phyloP scores from a whole-genome alignment of 2,329 filamentous ascomycete species.

The Chaetomium olivaceum region DNA sequence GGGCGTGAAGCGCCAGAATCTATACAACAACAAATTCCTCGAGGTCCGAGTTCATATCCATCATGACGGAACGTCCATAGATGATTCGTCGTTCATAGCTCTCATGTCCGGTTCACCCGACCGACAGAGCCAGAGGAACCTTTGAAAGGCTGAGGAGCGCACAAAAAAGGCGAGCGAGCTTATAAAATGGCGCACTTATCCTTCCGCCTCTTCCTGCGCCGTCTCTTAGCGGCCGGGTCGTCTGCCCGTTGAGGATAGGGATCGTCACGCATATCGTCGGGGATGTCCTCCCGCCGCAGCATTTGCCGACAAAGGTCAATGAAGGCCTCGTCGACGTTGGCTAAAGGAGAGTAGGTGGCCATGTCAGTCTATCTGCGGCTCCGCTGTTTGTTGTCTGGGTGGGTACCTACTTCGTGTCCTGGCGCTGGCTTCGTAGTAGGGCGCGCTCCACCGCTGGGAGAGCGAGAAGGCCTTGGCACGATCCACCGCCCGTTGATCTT shows the following conservation, averaged over 20 bases:
- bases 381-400: not conserved
- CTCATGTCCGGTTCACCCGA: conserved; percentile 11
- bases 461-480: conserved; percentile 78
- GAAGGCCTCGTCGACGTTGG: conserved; percentile 90
- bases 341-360: conserved; percentile 36
- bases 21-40: conserved; percentile 13
- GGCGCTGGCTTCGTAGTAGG: conserved; percentile 89
- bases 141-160: not conserved
- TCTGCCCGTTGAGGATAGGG: conserved; percentile 49
- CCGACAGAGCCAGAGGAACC: not conserved
- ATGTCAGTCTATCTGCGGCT: not conserved
- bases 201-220: conserved; percentile 29
- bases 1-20: conserved; percentile 3
- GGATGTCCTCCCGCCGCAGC: conserved; percentile 67
- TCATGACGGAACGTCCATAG: conserved; percentile 22
- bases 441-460: conserved; percentile 84
- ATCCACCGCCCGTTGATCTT: conserved; percentile 78
- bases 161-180: not conserved
- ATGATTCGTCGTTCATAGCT: conserved; percentile 18
- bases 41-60: conserved; percentile 4
- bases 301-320: conserved; percentile 82
- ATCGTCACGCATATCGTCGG: conserved; percentile 38
- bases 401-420: conserved; percentile 64
- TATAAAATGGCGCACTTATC: conserved; percentile 32
- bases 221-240: conserved; percentile 31